A percentile compares a stretch with the other conserved stretches of the same genome.
Conservation (phyloP, 208 protist genomes). For the Acanthamoeba polyphaga region DNA sequence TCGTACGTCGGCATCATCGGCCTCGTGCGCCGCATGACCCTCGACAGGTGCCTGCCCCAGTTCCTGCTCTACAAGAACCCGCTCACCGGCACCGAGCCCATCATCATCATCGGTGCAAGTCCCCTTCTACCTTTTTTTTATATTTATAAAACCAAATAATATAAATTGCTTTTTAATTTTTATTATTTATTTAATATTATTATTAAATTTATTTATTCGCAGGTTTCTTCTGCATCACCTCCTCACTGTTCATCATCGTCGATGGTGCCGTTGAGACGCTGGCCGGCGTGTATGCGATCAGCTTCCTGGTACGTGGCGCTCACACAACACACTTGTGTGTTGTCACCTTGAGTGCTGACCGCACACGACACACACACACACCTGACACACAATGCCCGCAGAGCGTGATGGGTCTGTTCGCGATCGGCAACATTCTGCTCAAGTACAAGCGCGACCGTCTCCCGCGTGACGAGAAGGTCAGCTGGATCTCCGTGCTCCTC, state of each 20-base stretch:
- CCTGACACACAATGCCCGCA: background rate
- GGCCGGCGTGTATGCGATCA: slow-evolving; percentile 88
- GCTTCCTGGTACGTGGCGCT: slow-evolving; percentile 83
- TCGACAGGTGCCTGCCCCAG: slow-evolving; percentile 88
- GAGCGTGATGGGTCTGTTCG: slow-evolving; percentile 91
- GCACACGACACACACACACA: background rate
- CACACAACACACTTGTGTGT: background rate
- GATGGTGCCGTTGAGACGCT: slow-evolving; percentile 78
- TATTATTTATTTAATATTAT: too few species aligned
- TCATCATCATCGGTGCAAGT: slow-evolving; percentile 83
- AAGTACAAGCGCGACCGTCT: slow-evolving; percentile 92
- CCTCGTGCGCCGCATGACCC: slow-evolving; percentile 88
- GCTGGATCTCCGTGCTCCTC: slow-evolving; percentile 69
- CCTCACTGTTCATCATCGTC: slow-evolving; percentile 86
- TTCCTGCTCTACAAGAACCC: slow-evolving; percentile 83
- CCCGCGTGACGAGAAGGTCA: slow-evolving; percentile 73
- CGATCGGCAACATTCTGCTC: slow-evolving; percentile 91
- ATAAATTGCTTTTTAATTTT: too few species aligned
- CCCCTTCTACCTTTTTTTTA: too few species aligned
- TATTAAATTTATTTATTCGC: background rate
- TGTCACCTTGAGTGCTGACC: background rate
- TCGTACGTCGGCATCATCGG: slow-evolving; percentile 92
- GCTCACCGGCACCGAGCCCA: slow-evolving; percentile 82
- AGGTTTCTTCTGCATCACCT: slow-evolving; percentile 85
- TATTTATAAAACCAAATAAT: too few species aligned